Percentiles rank a stretch among this genome's conserved stretches.
Conservation (phyloP, 768 basidiomycete genomes). For the Leucocoprinus birnbaumii region DNA sequence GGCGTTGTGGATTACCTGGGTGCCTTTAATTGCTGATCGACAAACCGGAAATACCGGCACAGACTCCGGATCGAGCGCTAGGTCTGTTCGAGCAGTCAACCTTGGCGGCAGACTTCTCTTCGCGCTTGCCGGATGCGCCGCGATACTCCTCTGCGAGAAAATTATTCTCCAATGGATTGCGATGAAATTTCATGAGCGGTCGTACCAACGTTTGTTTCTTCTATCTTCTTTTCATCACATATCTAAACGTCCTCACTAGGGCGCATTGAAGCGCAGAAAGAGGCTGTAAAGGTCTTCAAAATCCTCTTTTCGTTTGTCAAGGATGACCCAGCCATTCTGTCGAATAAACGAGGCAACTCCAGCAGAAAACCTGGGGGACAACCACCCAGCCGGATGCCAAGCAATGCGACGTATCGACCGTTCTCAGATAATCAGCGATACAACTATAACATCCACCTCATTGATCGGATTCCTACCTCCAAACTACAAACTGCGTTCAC, state of each 20-base stretch:
- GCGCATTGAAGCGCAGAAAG: conserved; percentile 2
- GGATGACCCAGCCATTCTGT: no score
- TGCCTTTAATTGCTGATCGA: conserved; percentile 1
- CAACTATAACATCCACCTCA: not conserved
- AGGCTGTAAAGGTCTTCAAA: conserved; percentile 2
- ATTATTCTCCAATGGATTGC: not conserved
- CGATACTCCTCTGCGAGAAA: conserved; percentile 1
- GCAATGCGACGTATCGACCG: no score
- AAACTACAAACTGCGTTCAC: conserved; percentile 2
- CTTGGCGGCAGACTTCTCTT: conserved; percentile 5
- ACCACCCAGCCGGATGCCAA: no score
- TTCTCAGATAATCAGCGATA: not conserved
- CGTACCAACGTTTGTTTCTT: no score
- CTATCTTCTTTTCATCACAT: no score
- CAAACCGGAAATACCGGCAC: not conserved
- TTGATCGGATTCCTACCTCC: conserved; percentile 1
- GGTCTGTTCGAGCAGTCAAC: not conserved
- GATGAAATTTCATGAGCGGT: no score
- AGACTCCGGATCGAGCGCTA: not conserved
- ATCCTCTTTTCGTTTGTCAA: not conserved
- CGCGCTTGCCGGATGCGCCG: not conserved
- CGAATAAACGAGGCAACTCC: no score
- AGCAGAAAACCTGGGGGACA: no score
- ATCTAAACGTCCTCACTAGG: no score
- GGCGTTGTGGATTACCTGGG: conserved; percentile 7